phyloP scores from a whole-genome alignment of 2,329 filamentous ascomycete genomes.

The Iodosphaeria phyllophila region DNA sequence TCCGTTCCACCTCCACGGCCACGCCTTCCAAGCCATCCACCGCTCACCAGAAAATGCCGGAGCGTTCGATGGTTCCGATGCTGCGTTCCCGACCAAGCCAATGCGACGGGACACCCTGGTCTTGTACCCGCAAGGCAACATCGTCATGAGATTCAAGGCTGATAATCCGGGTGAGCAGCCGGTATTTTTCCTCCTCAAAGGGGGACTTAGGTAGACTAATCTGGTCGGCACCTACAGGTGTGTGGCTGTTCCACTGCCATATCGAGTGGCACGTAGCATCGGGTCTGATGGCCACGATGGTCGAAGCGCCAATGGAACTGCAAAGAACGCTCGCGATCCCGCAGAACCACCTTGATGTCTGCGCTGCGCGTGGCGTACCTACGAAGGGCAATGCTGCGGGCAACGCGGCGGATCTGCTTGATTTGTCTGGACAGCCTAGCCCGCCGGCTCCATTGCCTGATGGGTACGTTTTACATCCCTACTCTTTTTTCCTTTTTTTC shows the following conservation, averaged over 20 bases:
- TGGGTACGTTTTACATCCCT: conserved; percentile 25
- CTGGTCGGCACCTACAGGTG: too few relatives aligned
- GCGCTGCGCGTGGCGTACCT: conserved; percentile 29
- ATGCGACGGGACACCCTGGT: conserved; percentile 53
- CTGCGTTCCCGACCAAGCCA: conserved; percentile 31
- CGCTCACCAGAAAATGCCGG: conserved; percentile 40
- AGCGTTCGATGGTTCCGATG: conserved; percentile 28
- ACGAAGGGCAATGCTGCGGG: conserved; percentile 55
- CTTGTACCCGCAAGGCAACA: conserved; percentile 44
- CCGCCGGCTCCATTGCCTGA: conserved; percentile 37
- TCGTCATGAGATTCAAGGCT: conserved; percentile 48
- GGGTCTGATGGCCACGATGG: conserved; percentile 45
- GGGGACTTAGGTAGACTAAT: background rate
- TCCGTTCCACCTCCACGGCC: conserved; percentile 65
- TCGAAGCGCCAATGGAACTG: conserved; percentile 43
- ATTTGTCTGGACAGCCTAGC: conserved; percentile 42
- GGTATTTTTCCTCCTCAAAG: too few relatives aligned
- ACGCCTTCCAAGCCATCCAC: conserved; percentile 50
- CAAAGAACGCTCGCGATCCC: conserved; percentile 44
- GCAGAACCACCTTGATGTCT: conserved; percentile 34
- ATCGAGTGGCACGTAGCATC: conserved; percentile 59
- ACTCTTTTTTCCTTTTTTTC: background rate
- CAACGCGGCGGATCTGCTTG: conserved; percentile 42
- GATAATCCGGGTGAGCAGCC: conserved; percentile 38
- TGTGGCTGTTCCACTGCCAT: conserved; percentile 66